phyloP scores from a whole-genome alignment of 2,329 filamentous ascomycete genomes.

The Aspergillus vadensis region DNA sequence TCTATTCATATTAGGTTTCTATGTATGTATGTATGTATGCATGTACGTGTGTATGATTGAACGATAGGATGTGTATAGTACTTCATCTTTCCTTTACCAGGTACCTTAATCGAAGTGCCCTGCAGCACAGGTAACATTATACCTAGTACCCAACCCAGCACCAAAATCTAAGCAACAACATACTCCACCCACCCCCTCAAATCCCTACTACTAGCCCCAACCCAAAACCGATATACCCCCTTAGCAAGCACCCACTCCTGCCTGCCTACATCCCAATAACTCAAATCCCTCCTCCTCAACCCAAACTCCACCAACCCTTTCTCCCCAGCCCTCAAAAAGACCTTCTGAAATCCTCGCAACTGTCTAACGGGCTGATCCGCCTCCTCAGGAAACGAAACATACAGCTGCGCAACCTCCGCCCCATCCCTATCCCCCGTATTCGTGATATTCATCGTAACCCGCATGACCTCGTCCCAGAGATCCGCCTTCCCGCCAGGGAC shows the following conservation, averaged over 20 bases:
- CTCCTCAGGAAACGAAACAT: slow-evolving; percentile 31
- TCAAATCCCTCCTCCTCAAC: slow-evolving; percentile 61
- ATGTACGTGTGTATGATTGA: not conserved
- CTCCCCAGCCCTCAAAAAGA: slow-evolving; percentile 52
- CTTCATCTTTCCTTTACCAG: no score
- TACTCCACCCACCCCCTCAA: not conserved
- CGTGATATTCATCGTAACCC: slow-evolving; percentile 61
- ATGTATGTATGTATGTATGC: no score
- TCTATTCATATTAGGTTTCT: no score
- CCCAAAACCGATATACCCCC: not conserved
- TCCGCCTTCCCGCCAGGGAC: slow-evolving; percentile 48
- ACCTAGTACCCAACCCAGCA: no score
- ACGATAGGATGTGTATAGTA: not conserved
- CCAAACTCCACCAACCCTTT: slow-evolving; percentile 53
- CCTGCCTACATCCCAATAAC: slow-evolving; percentile 60
- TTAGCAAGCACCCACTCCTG: slow-evolving; percentile 57
- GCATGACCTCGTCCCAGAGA: slow-evolving; percentile 18
- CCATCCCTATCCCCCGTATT: slow-evolving; percentile 69
- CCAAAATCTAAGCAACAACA: no score
- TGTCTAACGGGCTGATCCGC: slow-evolving; percentile 48
- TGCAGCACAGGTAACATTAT: no score
- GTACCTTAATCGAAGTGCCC: no score
- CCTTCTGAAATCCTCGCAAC: slow-evolving; percentile 65
- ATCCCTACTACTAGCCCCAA: slow-evolving; percentile 9
- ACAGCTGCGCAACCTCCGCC: slow-evolving; percentile 68